Base-by-base conservation (phyloP, 345 rosid genomes). In the Gossypium turneri region DNA sequence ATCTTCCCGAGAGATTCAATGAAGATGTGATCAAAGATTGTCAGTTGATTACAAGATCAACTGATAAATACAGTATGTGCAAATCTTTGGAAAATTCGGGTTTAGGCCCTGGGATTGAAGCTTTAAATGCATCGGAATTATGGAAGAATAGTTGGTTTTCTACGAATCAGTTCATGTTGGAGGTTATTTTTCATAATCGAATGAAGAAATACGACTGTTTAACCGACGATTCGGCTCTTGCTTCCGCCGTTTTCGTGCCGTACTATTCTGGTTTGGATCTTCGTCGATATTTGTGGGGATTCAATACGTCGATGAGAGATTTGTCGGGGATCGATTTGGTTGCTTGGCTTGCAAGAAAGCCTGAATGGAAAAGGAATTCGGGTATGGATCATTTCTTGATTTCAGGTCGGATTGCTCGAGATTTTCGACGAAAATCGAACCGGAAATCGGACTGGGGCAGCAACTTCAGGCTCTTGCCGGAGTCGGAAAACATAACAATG, bases 301-400 rank as follows among this genome's bases (percentile, higher is more conserved):
- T 57, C 62, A 79, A 63, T 6, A 27, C 69, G 1, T 64, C 84
- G 1, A 76, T 76, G 34, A 82, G 90, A 72, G 89, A 86, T 38
- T 59, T 76, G 3, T 69, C 79, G 0, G 86, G 76, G 57, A 2
- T 38, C 48, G 76, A 79, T 27, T 73, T 86, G 20, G 79, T 77
- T 29, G 78, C 20, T 5, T 86, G 86, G 89, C 77, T 86, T 1
- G 59, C 62, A 3, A 69, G 67, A 20, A 81, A 62, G 64, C 84
- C 88, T 0, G 88, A 82, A 45, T 84, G 90, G 88, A 79, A 27
- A 17, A 79, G 51, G 24, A 77, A 81, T 81, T 16, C 44, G 72
- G 90, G 90, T 4, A 70, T 70, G 70, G 90, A 84, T 64, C 88
- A 86, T 81, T 86, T 84, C 80, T 69, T 86, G 10, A 79, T 79